These are phyloP conservation scores for Solanum aculeatissimum DNA, from an alignment of 305 asterid species.

Conservation along the genomic window DNA sequence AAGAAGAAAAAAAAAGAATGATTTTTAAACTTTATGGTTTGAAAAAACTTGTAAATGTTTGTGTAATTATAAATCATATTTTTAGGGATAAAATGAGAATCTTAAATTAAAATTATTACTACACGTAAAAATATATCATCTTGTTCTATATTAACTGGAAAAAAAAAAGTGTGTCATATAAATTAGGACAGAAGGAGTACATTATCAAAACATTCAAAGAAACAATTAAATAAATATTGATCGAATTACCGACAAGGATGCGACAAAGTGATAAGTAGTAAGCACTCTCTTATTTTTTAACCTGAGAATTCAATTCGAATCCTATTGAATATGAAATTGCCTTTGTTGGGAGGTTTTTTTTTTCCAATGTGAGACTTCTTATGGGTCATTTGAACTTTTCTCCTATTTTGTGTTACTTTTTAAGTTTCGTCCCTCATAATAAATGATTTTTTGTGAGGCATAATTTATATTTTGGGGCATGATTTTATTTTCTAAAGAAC, in stretches of 20 bases:
- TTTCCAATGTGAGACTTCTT: background rate
- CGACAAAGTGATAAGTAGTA: background rate
- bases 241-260: background rate
- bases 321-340: background rate
- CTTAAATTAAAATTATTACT: too few relatives aligned
- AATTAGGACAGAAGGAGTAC: too few relatives aligned
- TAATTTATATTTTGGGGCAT: background rate
- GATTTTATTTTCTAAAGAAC: background rate
- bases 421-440: background rate
- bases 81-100: too few relatives aligned
- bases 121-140: too few relatives aligned
- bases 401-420: background rate
- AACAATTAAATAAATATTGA: background rate
- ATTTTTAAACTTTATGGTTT: too few relatives aligned
- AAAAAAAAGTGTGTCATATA: too few relatives aligned
- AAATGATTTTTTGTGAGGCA: background rate
- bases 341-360: background rate
- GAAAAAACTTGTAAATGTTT: too few relatives aligned
- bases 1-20: too few relatives aligned
- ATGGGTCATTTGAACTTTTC: background rate
- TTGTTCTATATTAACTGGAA: too few relatives aligned
- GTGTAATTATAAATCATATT: too few relatives aligned
- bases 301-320: background rate
- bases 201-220: background rate
- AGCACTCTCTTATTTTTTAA: background rate